These are phyloP conservation scores for Miscanthus sacchariflorus DNA, from an alignment of 202 grass and related monocot genomes.

Conservation along the genomic window DNA sequence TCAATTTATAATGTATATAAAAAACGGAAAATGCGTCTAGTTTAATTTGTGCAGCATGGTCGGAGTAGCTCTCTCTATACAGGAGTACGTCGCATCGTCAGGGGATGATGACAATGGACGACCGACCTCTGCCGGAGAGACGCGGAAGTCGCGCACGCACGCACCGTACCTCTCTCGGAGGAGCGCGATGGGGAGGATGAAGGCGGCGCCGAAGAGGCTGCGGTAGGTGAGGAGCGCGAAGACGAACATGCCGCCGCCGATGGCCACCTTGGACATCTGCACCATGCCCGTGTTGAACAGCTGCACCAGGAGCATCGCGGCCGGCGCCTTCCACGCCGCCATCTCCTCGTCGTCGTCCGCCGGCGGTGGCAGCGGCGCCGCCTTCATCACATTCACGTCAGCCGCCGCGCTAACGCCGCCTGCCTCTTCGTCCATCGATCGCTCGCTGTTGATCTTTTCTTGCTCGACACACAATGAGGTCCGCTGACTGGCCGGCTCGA, in stretches of 20 bases:
- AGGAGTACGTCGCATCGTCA: too few species aligned
- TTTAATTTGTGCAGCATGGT: too few species aligned
- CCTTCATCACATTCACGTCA: too few species aligned
- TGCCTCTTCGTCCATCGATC: not conserved
- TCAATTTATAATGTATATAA: too few species aligned
- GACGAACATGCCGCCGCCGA: conserved; percentile 53
- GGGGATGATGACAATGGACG: too few species aligned
- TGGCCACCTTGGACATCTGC: conserved; percentile 59
- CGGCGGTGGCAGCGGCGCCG: not conserved
- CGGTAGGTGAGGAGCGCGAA: conserved; percentile 60
- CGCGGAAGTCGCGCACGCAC: not conserved
- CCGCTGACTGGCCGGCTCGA: too few species aligned
- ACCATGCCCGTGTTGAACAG: conserved; percentile 59
- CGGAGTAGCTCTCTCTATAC: too few species aligned
- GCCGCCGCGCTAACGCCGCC: not conserved
- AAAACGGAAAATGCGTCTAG: too few species aligned
- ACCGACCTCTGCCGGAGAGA: too few species aligned
- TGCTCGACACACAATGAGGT: too few species aligned
- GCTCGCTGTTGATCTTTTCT: too few species aligned
- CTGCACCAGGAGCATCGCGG: conserved; percentile 58
- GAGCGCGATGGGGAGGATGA: conserved; percentile 52
- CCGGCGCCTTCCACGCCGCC: conserved; percentile 40
- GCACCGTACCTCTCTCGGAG: conserved; percentile 47
- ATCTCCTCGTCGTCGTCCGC: not conserved
- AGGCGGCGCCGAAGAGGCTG: conserved; percentile 46